Evolutionary conservation across 2,329 filamentous ascomycete genomes (phyloP).

Genomic region (Sporothrix dimorphospora): DNA sequence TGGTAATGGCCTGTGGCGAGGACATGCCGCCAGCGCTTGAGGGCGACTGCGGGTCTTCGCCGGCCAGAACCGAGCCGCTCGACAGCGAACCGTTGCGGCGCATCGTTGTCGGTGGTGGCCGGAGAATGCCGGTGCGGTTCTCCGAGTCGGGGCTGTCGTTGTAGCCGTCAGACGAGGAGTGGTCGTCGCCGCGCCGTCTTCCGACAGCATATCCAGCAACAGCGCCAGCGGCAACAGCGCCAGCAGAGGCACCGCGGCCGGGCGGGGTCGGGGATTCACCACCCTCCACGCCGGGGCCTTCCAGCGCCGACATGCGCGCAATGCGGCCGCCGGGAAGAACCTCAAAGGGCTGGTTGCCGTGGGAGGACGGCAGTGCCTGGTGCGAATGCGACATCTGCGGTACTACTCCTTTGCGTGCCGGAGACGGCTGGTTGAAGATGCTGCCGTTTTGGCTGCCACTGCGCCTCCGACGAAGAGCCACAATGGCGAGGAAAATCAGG

Average conservation of each 20-base stretch:
- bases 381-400: constrained; percentile 45
- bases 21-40: constrained; percentile 74
- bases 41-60: constrained; percentile 74
- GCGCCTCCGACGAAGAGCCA: constrained; percentile 54
- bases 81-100: constrained; percentile 88
- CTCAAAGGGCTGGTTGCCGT: constrained; percentile 54
- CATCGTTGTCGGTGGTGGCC: constrained; percentile 60
- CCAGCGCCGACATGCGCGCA: constrained; percentile 91
- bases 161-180: constrained; percentile 73
- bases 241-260: constrained; percentile 46
- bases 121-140: constrained; percentile 57
- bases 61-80: constrained; percentile 74
- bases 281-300: constrained; percentile 60
- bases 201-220: constrained; percentile 53
- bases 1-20: constrained; percentile 79
- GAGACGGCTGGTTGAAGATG: constrained; percentile 89
- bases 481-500: constrained; percentile 70
- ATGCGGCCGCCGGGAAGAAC: constrained; percentile 86
- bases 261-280: constrained; percentile 62
- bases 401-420: constrained; percentile 56
- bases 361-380: constrained; percentile 29
- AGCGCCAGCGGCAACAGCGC: constrained; percentile 51
- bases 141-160: constrained; percentile 73
- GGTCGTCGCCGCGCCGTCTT: constrained; percentile 54
- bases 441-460: constrained; percentile 65